Conservation (phyloP, 257 asterid species). For the Nicotiana obtusifolia region DNA sequence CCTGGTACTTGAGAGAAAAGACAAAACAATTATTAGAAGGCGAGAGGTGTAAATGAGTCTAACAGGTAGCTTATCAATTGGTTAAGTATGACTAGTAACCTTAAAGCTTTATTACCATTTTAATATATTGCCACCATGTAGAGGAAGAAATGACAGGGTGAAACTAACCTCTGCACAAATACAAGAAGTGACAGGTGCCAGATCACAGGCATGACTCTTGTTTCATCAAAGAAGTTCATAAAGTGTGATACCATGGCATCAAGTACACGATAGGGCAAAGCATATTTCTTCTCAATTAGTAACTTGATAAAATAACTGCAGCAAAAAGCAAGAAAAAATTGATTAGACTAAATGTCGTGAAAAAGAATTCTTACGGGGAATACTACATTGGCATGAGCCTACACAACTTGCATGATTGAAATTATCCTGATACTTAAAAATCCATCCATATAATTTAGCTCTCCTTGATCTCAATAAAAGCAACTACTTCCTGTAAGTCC, state of each 20-base stretch:
- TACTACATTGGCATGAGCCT: background rate
- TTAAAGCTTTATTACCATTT: background rate
- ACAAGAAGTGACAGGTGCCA: conserved; percentile 99
- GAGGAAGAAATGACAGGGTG: background rate
- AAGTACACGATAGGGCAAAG: conserved; percentile 91
- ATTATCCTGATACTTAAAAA: background rate
- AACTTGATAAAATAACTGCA: conserved; percentile 84
- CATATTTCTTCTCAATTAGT: conserved; percentile 90
- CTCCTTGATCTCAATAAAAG: background rate
- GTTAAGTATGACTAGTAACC: background rate
- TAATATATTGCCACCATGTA: background rate
- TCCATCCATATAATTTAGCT: background rate
- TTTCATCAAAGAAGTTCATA: conserved; percentile 66
- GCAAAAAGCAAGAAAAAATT: background rate
- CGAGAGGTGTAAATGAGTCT: background rate
- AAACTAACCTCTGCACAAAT: conserved; percentile 75
- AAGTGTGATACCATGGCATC: conserved; percentile 92
- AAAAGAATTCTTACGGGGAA: background rate
- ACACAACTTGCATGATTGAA: background rate
- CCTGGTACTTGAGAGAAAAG: background rate
- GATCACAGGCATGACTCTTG: conserved; percentile 90
- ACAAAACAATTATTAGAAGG: background rate
- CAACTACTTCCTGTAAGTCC: background rate
- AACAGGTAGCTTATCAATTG: background rate
- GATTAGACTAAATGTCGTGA: background rate